These are phyloP conservation scores for Apiotrichum brassicae DNA, from an alignment of 1,284 basidiomycete genomes.

Conservation along the genomic window DNA sequence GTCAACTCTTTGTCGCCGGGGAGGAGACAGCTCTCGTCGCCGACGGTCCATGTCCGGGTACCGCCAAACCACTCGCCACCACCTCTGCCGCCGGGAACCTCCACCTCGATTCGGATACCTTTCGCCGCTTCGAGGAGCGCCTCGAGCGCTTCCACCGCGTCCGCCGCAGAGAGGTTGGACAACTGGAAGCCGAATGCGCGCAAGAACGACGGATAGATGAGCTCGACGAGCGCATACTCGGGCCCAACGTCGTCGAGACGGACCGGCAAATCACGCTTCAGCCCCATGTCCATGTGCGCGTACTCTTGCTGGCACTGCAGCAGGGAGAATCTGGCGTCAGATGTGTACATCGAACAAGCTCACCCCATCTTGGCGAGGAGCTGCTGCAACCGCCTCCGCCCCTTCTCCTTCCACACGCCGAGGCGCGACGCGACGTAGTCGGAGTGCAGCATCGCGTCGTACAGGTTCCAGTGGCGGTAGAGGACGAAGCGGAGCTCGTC, in stretches of 20 bases:
- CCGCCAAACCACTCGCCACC: slow-evolving; percentile 88
- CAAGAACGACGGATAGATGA: slow-evolving; percentile 87
- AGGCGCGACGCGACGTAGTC: slow-evolving; percentile 92
- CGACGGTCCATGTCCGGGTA: slow-evolving; percentile 8
- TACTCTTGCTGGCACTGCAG: slow-evolving; percentile 89
- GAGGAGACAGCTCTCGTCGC: slow-evolving; percentile 20
- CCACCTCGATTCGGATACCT: slow-evolving; percentile 82
- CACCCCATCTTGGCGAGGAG: slow-evolving; percentile 98
- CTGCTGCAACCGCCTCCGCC: slow-evolving; percentile 79
- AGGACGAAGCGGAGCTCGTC: slow-evolving; percentile 90
- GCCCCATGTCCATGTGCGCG: slow-evolving; percentile 90
- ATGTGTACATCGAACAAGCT: slow-evolving; percentile 21
- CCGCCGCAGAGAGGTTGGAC: slow-evolving; percentile 80
- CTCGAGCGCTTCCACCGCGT: slow-evolving; percentile 83
- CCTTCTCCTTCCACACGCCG: slow-evolving; percentile 92
- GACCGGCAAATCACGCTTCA: slow-evolving; percentile 72
- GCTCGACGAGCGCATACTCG: slow-evolving; percentile 92
- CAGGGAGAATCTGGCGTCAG: slow-evolving; percentile 87
- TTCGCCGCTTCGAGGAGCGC: slow-evolving; percentile 87
- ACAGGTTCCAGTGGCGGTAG: slow-evolving; percentile 95
- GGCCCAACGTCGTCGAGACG: slow-evolving; percentile 88
- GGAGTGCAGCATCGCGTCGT: slow-evolving; percentile 96
- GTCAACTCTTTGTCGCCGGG: slow-evolving; percentile 30
- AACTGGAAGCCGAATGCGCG: slow-evolving; percentile 84
- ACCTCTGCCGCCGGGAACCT: slow-evolving; percentile 70